phyloP scores from a whole-genome alignment of 768 basidiomycete species.

The Clitopilus passeckerianus region DNA sequence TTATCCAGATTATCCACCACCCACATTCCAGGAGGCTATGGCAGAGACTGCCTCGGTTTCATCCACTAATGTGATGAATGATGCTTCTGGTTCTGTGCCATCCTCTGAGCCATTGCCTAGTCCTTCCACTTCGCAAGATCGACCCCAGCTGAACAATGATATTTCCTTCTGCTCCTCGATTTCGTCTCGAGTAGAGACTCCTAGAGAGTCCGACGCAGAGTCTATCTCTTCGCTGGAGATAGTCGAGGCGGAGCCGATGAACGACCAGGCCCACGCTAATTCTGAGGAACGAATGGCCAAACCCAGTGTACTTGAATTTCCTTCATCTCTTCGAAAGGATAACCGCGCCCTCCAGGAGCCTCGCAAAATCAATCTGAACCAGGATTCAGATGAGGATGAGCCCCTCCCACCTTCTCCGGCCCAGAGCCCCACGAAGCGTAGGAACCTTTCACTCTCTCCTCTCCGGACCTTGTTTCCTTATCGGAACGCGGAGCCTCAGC shows the following conservation, averaged over 20 bases:
- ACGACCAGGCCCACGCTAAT: conserved; percentile 32
- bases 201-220: conserved; percentile 28
- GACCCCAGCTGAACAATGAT: background rate
- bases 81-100: conserved; percentile 18
- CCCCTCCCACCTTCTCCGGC: conserved; percentile 5
- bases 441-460: conserved; percentile 39
- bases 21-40: conserved; percentile 70
- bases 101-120: background rate
- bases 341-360: conserved; percentile 17
- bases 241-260: conserved; percentile 39
- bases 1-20: conserved; percentile 67
- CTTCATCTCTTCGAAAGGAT: conserved; percentile 15
- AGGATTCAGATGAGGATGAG: conserved; percentile 20
- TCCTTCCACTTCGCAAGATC: background rate
- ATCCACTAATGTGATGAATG: conserved; percentile 32
- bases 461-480: conserved; percentile 42
- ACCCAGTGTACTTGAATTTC: conserved; percentile 19
- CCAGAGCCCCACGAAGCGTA: conserved; percentile 24
- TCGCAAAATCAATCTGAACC: conserved; percentile 11
- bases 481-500: conserved; percentile 25
- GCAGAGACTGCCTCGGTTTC: conserved; percentile 37
- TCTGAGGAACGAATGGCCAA: conserved; percentile 16
- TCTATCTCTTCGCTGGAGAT: conserved; percentile 52
- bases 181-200: background rate
- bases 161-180: conserved; percentile 1